Conservation (phyloP, 768 basidiomycete species). For the Trametes maxima region DNA sequence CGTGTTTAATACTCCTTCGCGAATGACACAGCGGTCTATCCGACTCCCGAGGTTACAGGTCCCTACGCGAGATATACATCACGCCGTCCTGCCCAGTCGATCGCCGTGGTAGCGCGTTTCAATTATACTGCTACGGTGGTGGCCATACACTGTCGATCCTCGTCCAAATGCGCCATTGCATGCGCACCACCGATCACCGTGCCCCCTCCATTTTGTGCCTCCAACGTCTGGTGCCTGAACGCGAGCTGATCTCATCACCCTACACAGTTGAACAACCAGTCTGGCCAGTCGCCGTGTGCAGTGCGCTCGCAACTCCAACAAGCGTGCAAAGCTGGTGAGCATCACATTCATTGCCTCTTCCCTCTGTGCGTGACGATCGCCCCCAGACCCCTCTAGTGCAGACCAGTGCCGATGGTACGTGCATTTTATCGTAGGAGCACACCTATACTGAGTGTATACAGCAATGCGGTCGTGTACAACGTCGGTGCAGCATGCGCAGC, state of each 20-base stretch:
- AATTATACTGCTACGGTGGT: no score
- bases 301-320: neutral
- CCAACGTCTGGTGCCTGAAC: neutral
- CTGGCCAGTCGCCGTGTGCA: slow-evolving; percentile 12
- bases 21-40: no score
- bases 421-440: neutral
- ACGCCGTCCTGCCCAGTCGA: no score
- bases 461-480: slow-evolving; percentile 15
- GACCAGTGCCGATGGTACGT: slow-evolving; percentile 12
- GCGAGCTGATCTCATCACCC: neutral
- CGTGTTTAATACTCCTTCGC: no score
- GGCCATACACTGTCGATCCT: no score
- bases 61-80: no score
- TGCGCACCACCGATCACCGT: neutral
- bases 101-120: no score
- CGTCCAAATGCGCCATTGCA: neutral
- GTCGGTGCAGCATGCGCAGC: slow-evolving; percentile 13
- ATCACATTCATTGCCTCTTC: neutral
- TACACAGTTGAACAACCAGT: slow-evolving; percentile 16
- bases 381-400: neutral
- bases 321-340: slow-evolving; percentile 3
- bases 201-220: neutral
- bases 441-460: neutral
- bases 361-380: neutral
- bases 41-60: no score